These are phyloP conservation scores for Ceratobasidium sp. DNA, from an alignment of 1,284 basidiomycete genomes.

Conservation along the genomic window DNA sequence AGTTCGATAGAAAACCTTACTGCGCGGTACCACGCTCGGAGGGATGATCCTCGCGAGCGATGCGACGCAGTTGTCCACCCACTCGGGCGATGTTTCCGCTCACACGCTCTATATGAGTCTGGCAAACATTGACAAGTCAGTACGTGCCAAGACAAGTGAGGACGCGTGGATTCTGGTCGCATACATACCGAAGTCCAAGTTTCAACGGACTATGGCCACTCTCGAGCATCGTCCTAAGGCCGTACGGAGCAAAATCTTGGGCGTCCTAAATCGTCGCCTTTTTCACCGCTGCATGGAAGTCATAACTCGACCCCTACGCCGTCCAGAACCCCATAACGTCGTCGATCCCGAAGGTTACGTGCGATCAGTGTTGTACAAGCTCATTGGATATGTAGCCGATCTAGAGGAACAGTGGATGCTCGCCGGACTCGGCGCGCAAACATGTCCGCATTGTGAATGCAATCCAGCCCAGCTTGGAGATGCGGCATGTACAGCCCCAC, in stretches of 20 bases:
- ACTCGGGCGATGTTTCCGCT: neutral
- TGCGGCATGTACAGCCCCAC: neutral
- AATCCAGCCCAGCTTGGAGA: neutral
- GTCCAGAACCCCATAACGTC: neutral
- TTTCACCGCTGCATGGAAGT: constrained; percentile 18
- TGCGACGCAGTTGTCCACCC: neutral
- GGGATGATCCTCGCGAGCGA: neutral
- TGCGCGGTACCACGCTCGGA: neutral
- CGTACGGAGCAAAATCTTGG: neutral
- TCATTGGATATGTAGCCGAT: neutral
- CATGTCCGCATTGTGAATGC: neutral
- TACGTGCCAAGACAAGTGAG: neutral
- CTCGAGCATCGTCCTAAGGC: neutral
- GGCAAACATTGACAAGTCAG: constrained; percentile 9
- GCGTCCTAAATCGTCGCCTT: neutral
- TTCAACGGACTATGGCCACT: neutral
- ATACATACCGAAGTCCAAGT: constrained; percentile 1
- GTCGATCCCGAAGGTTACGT: constrained; percentile 2
- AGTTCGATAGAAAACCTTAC: neutral
- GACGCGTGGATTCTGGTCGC: constrained; percentile 2
- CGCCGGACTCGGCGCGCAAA: neutral
- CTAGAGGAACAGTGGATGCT: neutral
- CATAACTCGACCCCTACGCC: neutral
- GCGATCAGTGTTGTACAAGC: neutral
- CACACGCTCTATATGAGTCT: constrained; percentile 7